Conservation (phyloP, 176 grass and related monocot species). For the Zizania latifolia region DNA sequence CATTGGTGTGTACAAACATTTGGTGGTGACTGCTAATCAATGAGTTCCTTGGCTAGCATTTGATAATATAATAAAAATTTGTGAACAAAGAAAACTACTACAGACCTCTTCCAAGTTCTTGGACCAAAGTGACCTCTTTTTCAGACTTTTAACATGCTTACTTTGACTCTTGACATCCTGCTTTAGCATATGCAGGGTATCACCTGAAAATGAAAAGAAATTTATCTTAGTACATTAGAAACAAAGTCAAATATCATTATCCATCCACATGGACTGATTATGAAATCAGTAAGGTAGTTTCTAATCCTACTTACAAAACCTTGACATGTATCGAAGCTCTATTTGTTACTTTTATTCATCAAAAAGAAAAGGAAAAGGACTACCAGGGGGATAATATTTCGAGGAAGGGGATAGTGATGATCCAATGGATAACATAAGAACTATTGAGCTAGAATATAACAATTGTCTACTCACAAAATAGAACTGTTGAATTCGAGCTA, state of each 20-base stretch:
- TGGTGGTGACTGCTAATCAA: constrained; percentile 5
- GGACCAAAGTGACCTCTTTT: constrained; percentile 93
- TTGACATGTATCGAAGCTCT: constrained; percentile 14
- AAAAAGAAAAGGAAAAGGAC: background rate
- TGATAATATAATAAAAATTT: constrained; percentile 24
- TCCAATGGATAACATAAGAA: background rate
- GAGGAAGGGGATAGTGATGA: background rate
- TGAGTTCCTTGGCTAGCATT: constrained; percentile 12
- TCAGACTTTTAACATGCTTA: constrained; percentile 84
- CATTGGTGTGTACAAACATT: background rate
- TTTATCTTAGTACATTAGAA: constrained; percentile 11
- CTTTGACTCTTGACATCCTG: constrained; percentile 85
- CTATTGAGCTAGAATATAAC: background rate
- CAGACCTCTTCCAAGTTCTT: constrained; percentile 95
- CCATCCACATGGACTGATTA: background rate
- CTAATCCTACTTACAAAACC: background rate
- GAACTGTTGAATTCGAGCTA: background rate
- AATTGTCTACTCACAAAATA: background rate
- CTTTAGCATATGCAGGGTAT: constrained; percentile 76
- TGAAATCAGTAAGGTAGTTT: background rate
- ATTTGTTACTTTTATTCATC: constrained; percentile 1
- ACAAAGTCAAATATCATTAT: background rate
- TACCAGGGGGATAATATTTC: background rate
- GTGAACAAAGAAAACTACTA: constrained; percentile 28
- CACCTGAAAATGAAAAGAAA: constrained; percentile 58